Evolutionary conservation across 2,329 filamentous ascomycete species (phyloP).

Genomic region (Botrytis tulipae): DNA sequence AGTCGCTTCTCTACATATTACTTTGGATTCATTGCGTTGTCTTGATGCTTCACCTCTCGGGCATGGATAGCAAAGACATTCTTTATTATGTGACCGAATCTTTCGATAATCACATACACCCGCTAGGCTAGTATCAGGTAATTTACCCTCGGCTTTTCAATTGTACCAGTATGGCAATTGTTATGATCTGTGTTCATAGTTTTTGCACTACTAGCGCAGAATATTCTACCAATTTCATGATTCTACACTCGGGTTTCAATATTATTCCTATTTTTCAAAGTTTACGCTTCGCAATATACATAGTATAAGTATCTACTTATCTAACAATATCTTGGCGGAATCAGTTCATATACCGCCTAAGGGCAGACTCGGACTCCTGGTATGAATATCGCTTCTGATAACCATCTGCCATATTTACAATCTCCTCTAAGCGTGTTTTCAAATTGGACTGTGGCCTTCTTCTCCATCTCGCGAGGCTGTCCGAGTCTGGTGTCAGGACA

Average conservation of each 20-base stretch:
- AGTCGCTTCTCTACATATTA: background rate
- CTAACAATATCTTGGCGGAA: background rate
- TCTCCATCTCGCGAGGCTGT: background rate
- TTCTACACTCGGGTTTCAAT: background rate
- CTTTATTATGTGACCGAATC: too few relatives aligned
- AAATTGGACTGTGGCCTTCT: background rate
- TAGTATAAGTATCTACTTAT: background rate
- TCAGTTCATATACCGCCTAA: background rate
- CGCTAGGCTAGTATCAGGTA: too few relatives aligned
- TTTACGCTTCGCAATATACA: background rate
- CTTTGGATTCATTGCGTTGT: background rate
- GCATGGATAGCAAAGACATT: too few relatives aligned
- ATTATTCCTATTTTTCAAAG: background rate
- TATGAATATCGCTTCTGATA: background rate
- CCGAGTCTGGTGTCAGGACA: background rate
- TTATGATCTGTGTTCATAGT: background rate
- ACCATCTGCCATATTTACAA: background rate
- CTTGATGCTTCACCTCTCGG: background rate
- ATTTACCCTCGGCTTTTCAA: too few relatives aligned
- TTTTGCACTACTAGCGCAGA: background rate
- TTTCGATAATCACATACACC: too few relatives aligned
- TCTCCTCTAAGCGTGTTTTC: background rate
- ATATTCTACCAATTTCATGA: background rate
- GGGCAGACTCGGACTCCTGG: background rate
- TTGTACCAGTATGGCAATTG: too few relatives aligned